These are phyloP conservation scores for Wickerhamiella brachini DNA, from an alignment of 805 yeast genomes.

Conservation along the genomic window DNA sequence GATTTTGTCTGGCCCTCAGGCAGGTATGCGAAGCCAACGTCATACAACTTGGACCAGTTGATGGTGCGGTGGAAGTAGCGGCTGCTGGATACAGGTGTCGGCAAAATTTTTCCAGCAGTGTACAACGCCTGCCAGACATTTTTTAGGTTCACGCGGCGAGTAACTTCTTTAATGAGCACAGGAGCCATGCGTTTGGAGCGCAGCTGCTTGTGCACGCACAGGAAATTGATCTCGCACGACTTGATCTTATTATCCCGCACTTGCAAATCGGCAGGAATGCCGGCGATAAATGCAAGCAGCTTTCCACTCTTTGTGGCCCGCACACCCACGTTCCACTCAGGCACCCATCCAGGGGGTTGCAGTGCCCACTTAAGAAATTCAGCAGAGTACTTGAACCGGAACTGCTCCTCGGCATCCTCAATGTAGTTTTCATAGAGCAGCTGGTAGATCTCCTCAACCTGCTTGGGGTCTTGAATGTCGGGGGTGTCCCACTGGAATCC, in stretches of 20 bases:
- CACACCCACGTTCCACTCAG: slow-evolving; percentile 89
- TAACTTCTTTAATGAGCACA: slow-evolving; percentile 81
- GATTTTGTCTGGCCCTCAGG: slow-evolving; percentile 59
- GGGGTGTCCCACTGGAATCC: slow-evolving; percentile 86
- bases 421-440: slow-evolving; percentile 82
- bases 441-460: slow-evolving; percentile 65
- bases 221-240: slow-evolving; percentile 75
- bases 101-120: slow-evolving; percentile 84
- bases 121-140: slow-evolving; percentile 93
- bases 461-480: slow-evolving; percentile 40
- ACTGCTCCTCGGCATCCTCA: slow-evolving; percentile 84
- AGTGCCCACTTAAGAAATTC: slow-evolving; percentile 86
- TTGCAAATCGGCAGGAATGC: slow-evolving; percentile 60
- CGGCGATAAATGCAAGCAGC: slow-evolving; percentile 84
- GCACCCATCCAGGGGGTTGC: slow-evolving; percentile 82
- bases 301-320: slow-evolving; percentile 64
- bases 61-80: slow-evolving; percentile 89
- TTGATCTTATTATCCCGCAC: slow-evolving; percentile 37
- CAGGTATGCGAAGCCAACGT: slow-evolving; percentile 76
- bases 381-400: slow-evolving; percentile 77
- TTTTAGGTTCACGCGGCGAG: slow-evolving; percentile 73
- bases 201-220: slow-evolving; percentile 87
- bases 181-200: slow-evolving; percentile 93
- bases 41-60: slow-evolving; percentile 79
- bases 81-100: slow-evolving; percentile 81